phyloP scores from a whole-genome alignment of 768 basidiomycete species.

The Lentinula detonsa region DNA sequence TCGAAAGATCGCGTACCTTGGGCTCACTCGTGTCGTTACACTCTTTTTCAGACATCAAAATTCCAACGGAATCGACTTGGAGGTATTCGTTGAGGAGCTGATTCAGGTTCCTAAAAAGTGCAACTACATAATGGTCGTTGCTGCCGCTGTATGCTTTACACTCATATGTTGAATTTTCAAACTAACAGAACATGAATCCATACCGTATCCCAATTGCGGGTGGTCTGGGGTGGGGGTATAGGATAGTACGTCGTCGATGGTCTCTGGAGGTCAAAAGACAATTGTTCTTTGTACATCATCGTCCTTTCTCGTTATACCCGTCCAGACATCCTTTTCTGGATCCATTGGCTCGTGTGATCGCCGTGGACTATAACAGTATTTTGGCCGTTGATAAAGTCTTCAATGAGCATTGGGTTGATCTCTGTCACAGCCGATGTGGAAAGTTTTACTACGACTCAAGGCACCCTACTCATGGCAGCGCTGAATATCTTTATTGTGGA shows the following conservation, averaged over 20 bases:
- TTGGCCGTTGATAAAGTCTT: no score
- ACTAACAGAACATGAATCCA: no score
- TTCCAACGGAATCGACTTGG: not conserved
- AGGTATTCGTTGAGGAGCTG: not conserved
- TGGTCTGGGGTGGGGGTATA: no score
- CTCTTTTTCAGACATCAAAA: not conserved
- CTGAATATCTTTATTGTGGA: not conserved
- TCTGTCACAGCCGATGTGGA: not conserved
- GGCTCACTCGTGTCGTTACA: not conserved
- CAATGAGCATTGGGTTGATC: not conserved
- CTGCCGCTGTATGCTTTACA: no score
- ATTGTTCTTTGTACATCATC: no score
- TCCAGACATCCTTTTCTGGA: no score
- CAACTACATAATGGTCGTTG: not conserved
- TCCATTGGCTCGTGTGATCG: no score
- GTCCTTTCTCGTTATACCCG: no score
- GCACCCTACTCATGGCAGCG: not conserved
- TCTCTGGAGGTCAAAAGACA: no score
- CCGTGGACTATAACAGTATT: no score
- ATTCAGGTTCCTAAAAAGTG: not conserved
- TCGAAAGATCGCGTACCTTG: not conserved
- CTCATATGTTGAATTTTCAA: not conserved
- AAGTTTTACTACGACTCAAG: not conserved
- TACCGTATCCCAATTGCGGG: no score
- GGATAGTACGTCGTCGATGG: no score